Conservation (phyloP, 2,329 filamentous ascomycete species). For the Dothistroma septosporum region DNA sequence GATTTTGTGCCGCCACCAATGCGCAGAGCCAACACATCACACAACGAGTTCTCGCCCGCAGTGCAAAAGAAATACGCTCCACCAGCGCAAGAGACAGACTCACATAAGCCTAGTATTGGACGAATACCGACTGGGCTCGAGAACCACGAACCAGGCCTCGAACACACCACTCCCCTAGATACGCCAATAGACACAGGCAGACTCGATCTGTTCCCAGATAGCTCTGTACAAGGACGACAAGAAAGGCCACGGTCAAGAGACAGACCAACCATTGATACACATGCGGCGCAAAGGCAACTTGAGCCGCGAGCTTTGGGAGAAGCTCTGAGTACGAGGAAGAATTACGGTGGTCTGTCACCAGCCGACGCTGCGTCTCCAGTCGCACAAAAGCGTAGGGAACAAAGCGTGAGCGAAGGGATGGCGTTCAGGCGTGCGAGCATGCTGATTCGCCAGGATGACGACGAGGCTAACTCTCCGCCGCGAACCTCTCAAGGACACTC, state of each 20-base stretch:
- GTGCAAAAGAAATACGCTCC: constrained; percentile 25
- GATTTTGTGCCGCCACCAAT: constrained; percentile 18
- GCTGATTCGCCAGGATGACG: constrained; percentile 24
- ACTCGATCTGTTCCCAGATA: background rate
- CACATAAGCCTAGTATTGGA: constrained; percentile 21
- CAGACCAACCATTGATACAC: constrained; percentile 20
- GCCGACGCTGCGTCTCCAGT: constrained; percentile 20
- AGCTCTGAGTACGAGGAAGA: background rate
- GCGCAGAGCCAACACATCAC: constrained; percentile 24
- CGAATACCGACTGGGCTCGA: constrained; percentile 28
- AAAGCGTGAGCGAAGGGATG: constrained; percentile 32
- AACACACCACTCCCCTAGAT: constrained; percentile 5
- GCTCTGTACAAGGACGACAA: background rate
- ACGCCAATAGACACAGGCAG: constrained; percentile 6
- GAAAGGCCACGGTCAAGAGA: constrained; percentile 5
- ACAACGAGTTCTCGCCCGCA: constrained; percentile 26
- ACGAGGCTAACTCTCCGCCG: constrained; percentile 18
- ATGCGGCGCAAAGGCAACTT: constrained; percentile 1
- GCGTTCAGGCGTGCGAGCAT: constrained; percentile 32
- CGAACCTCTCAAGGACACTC: constrained; percentile 4
- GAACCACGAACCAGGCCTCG: constrained; percentile 2
- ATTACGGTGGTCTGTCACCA: constrained; percentile 10
- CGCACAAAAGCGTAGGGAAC: constrained; percentile 23
- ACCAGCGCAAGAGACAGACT: constrained; percentile 15
- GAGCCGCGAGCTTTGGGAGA: background rate